These are phyloP conservation scores for Avena insularis DNA, from an alignment of 176 grass and related monocot species.

Conservation along the genomic window DNA sequence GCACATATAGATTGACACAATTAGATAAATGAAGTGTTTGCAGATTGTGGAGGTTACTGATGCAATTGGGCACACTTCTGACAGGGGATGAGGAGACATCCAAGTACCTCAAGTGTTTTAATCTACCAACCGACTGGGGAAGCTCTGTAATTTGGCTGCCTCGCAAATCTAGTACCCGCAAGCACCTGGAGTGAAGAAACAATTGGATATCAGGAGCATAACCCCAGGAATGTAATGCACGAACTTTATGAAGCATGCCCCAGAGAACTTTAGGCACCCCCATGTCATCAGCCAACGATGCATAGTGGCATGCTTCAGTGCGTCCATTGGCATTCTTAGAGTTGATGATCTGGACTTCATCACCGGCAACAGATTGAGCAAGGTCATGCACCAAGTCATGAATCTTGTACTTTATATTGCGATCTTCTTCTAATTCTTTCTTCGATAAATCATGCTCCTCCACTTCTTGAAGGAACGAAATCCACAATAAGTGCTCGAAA, in stretches of 20 bases:
- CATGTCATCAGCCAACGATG: constrained; percentile 33
- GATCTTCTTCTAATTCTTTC: constrained; percentile 41
- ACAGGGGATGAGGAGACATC: constrained; percentile 59
- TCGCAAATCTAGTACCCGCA: constrained; percentile 59
- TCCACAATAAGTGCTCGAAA: constrained; percentile 60
- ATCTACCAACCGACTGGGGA: constrained; percentile 42
- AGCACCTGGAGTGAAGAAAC: constrained; percentile 22
- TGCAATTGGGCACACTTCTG: constrained; percentile 50
- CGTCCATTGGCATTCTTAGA: constrained; percentile 17
- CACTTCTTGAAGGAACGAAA: constrained; percentile 66
- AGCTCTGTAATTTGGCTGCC: constrained; percentile 42
- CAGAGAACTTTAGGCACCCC: neutral
- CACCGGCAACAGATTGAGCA: constrained; percentile 59
- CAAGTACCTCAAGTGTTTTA: constrained; percentile 66
- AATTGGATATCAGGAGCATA: constrained; percentile 21
- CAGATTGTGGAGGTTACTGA: constrained; percentile 57
- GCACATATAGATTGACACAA: constrained; percentile 47
- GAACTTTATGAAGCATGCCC: constrained; percentile 37
- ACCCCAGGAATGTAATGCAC: constrained; percentile 56
- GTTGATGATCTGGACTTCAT: constrained; percentile 52
- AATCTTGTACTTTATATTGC: constrained; percentile 57
- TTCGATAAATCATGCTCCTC: constrained; percentile 44
- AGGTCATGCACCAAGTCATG: constrained; percentile 72
- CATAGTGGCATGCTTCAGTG: constrained; percentile 43
- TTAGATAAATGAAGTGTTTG: constrained; percentile 52